Evolutionary conservation across 176 grass and related monocot genomes (phyloP), one percentile per base, ranked within the genome.

Genomic region (Olyra latifolia): DNA sequence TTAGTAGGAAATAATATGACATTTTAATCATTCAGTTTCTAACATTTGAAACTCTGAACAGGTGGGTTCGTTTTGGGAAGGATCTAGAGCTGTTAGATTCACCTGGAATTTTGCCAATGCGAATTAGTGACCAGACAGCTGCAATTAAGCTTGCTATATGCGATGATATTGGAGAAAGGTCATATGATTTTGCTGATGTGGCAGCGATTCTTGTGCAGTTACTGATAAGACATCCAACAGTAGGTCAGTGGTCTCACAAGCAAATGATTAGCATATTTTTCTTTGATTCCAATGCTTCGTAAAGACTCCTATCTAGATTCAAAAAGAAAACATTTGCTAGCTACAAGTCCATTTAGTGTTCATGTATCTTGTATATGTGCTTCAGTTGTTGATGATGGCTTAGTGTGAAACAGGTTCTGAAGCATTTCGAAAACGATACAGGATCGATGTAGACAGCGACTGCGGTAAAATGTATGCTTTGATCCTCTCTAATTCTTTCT

Each of bases 111-210:
- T 91, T 99, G 75, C 90, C 96, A 59, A 99, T 99, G 96, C 82
- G 92, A 82, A 99, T 95, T 47, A 95, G 86, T 79, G 96, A 99
- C 59, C 96, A 95, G 72, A 87, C 86, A 71, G 88, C 92, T 88
- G 96, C 96, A 16, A 86, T 99, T 65, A 99, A 95, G 78, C 96
- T 95, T 81, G 92, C 96, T 72, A 98, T 98, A 44, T 98, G 96
- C 79, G 96, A 98, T 83, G 96, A 95, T 68, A 98, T 98, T 30
- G 96, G 92, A 55, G 96, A 98, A 84, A 93, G 88, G 62, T 95
- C 96, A 56, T 98, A 98, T 41, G 96, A 98, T 89, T 91, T 91
- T 68, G 54, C 81, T 45, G 96, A 99, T 75, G 86, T 99, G 56
- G 92, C 88, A 1, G 74, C 81, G 0, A 95, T 99, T 69, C 90